phyloP scores from a whole-genome alignment of 1,284 basidiomycete genomes.

The Naganishia sp. region DNA sequence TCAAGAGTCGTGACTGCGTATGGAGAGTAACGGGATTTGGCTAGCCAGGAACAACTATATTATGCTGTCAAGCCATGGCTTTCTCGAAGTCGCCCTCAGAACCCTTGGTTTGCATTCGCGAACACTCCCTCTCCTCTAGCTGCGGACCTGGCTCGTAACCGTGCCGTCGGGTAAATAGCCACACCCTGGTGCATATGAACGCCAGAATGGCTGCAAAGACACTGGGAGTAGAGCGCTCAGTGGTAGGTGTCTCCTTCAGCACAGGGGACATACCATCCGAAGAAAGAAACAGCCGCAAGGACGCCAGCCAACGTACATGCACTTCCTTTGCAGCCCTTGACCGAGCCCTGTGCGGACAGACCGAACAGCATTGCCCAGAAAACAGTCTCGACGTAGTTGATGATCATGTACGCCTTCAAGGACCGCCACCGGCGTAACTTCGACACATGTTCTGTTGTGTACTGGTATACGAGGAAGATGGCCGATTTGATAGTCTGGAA shows the following conservation, averaged over 20 bases:
- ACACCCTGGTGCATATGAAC: conserved; percentile 1
- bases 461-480: conserved; percentile 1
- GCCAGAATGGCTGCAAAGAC: neutral
- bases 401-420: conserved; percentile 8
- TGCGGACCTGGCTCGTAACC: neutral
- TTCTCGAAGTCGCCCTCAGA: neutral
- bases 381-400: conserved; percentile 15
- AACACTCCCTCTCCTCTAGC: neutral
- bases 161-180: conserved; percentile 9
- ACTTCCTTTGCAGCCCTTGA: conserved; percentile 1
- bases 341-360: conserved; percentile 1
- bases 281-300: neutral
- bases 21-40: too few relatives aligned
- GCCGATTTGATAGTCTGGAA: neutral
- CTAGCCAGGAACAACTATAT: too few relatives aligned
- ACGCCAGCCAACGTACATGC: conserved; percentile 11
- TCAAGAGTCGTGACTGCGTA: too few relatives aligned
- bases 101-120: neutral
- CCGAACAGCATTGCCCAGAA: conserved; percentile 17
- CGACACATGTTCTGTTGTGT: neutral
- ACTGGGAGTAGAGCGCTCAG: neutral
- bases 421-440: neutral
- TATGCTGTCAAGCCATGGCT: too few relatives aligned
- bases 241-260: neutral
- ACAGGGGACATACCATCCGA: conserved; percentile 1